Evolutionary conservation across 108 stramenopile genomes (phyloP).

Genomic region (Conticribra weissflogii): DNA sequence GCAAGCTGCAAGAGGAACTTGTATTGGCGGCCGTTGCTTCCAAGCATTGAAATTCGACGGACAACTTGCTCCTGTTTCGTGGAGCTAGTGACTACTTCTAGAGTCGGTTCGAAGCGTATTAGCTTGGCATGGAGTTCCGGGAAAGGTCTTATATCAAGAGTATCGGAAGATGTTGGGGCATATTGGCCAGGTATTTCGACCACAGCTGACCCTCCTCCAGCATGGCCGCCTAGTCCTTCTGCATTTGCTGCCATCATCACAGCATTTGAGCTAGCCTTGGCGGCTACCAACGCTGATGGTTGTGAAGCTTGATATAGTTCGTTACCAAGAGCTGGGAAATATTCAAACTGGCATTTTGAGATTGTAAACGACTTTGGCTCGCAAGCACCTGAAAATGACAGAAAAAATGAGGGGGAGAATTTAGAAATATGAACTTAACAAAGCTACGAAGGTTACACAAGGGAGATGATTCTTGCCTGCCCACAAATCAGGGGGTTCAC

Average conservation of each 20-base stretch:
- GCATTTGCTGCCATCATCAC: slow-evolving; percentile 46
- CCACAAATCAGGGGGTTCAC: slow-evolving; percentile 78
- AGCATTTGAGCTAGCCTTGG: slow-evolving; percentile 62
- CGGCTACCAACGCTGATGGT: slow-evolving; percentile 71
- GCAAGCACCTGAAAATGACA: slow-evolving; percentile 28
- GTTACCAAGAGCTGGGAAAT: slow-evolving; percentile 27
- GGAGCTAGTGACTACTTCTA: slow-evolving; percentile 55
- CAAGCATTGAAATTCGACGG: slow-evolving; percentile 78
- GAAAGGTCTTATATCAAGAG: slow-evolving; percentile 65
- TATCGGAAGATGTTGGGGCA: slow-evolving; percentile 59
- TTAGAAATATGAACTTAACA: too few relatives aligned
- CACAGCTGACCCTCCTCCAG: slow-evolving; percentile 73
- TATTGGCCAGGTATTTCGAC: slow-evolving; percentile 93
- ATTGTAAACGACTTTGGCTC: slow-evolving; percentile 39
- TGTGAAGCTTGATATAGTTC: slow-evolving; percentile 47
- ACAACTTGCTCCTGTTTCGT: slow-evolving; percentile 73
- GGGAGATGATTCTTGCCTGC: slow-evolving; percentile 41
- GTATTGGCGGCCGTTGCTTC: slow-evolving; percentile 80
- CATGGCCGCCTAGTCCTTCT: slow-evolving; percentile 78
- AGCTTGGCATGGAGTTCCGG: slow-evolving; percentile 88
- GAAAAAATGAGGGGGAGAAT: slow-evolving; percentile 64
- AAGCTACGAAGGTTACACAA: too few relatives aligned
- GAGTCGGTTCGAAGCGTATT: slow-evolving; percentile 63
- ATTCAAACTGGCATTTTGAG: slow-evolving; percentile 24
- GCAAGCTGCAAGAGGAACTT: slow-evolving; percentile 82